Base-by-base conservation (phyloP, 2,329 filamentous ascomycete genomes). In the Ophiostoma piceae region DNA sequence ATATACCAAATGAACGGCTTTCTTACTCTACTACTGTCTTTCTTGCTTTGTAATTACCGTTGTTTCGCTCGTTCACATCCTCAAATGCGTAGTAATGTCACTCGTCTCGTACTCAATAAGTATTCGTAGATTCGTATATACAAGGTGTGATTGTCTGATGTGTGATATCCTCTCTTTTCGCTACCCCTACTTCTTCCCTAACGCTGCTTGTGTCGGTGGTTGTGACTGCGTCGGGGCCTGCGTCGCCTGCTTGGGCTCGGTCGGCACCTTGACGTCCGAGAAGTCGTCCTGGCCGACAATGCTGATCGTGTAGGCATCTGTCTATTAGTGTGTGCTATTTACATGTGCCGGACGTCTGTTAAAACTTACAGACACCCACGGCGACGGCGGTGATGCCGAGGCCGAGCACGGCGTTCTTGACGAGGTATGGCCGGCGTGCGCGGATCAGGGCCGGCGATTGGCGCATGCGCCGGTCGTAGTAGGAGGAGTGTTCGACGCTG, bases 221-320 rank as follows among this genome's bases (percentile, higher is more conserved):
- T 72, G 69, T 39, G 47, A 76, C 71, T 80, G 78, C 54, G 80
- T 76, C n/a, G 79, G 76, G 26, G 69, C 29, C 54, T 70, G 68
- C 6, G 57, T 22, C 19, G 74, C 70, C 43, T 70, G 70, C 32
- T 73, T 70, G 2, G 92, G 90, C 68, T 85, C 83, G 78, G 92
- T 91, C 37, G 95, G 95, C 51, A 98, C 90, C 78, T 92, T 89
- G 75, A 98, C 94, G 78, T 99, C 95, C 71, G 94, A 92, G 82
- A 99, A 99, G 74, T 97, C 92, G 79, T 98, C 95, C 80, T 98
- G 95, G 62, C 94, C 92, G 77, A 99, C 91, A 69, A 92, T 92
- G 74, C 84, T 87, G 77, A 99, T 90, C 3, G 86, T 88, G 77
- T 87, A 88, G 74, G 80, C 81, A 75, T 87, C 86, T 87, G 70